Evolutionary conservation across 1,139 yeast species (phyloP), one percentile per base, ranked within the genome.

Genomic region (Taphrina deformans): DNA sequence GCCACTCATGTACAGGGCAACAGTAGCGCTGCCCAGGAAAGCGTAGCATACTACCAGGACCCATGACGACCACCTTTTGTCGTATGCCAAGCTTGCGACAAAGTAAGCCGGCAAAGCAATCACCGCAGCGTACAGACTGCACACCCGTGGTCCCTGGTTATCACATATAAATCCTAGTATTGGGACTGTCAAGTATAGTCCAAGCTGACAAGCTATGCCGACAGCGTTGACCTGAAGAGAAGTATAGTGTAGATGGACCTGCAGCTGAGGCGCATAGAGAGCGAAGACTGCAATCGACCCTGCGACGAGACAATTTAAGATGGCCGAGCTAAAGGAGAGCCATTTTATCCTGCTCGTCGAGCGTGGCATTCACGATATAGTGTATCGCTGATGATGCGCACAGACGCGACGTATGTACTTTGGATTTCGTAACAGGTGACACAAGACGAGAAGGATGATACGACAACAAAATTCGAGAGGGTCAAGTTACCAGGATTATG

Each of bases 131-230:
- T 88, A 73, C 24, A 87, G 71, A 2, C 93, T 85, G 55, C 92
- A 76, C 27, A 88, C 73, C 14, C 89, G 87, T 0, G 96, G 95
- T 0, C 97, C 97, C 72, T 87, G 88, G 27, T 85, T 78, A 74
- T 93, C 98, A 0, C 96, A 92, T 56, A 89, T 76, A 70, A 88
- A 85, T 0, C 99, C 99, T 55, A 92, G 77, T 0, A 87, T 73
- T 9, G 98, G 97, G 4, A 92, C 83, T 18, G 95, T 87, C 65
- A 91, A 76, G 74, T 93, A 93, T 85, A 89, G 85, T 1, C 97
- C 97, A 63, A 88, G 76, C 33, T 89, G 88, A 48, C 89, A 85
- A 24, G 84, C 79, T 45, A 92, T 87, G 5, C 96, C 88, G 18
- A 93, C 84, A 67, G 85, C 76, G 76, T 93, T 93, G 72, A 90